Conservation (phyloP, 176 grass and related monocot species). For the Triticum urartu region DNA sequence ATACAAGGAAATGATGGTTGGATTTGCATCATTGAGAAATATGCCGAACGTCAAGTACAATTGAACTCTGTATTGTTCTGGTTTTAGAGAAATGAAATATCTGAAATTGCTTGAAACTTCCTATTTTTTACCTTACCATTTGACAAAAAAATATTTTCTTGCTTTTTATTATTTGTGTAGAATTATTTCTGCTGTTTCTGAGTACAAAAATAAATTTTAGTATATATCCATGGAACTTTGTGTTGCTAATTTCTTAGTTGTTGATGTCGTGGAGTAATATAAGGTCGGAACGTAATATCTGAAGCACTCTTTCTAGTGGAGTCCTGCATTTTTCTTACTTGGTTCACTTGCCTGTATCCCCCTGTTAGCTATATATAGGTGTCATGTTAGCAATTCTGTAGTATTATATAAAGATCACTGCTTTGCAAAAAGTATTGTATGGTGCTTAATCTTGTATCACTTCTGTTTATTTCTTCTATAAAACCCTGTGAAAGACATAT, state of each 20-base stretch:
- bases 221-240: not conserved
- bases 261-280: not conserved
- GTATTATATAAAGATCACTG: not conserved
- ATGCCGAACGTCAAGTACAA: slow-evolving; percentile 5
- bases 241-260: not conserved
- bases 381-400: not conserved
- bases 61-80: slow-evolving; percentile 22
- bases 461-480: slow-evolving; percentile 3
- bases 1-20: slow-evolving; percentile 24
- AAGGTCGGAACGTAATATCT: not conserved
- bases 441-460: not conserved
- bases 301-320: not conserved
- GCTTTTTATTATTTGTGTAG: not conserved
- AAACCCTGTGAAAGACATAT: not conserved
- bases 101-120: slow-evolving; percentile 6
- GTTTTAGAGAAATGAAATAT: slow-evolving; percentile 12
- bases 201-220: slow-evolving; percentile 1
- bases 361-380: not conserved
- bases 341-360: not conserved
- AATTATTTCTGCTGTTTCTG: not conserved
- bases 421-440: not conserved
- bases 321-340: slow-evolving; percentile 3
- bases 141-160: not conserved
- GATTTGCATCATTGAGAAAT: not conserved
- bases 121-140: slow-evolving; percentile 7